Conservation (phyloP, 2,329 filamentous ascomycete species). For the Penicillium sp. region DNA sequence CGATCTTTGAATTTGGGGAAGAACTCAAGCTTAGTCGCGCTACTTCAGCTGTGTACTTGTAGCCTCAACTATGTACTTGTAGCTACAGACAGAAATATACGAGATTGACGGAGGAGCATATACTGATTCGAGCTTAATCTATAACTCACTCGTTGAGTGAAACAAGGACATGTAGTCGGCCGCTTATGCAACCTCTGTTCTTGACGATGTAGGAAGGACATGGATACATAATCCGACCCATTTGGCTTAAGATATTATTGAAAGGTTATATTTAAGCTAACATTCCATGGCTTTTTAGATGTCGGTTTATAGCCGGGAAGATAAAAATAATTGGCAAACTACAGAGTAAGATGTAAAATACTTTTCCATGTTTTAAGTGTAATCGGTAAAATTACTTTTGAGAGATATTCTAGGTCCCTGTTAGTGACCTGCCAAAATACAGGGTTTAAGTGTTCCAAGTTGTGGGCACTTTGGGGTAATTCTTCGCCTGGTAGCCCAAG, state of each 20-base stretch:
- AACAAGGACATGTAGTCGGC: neutral
- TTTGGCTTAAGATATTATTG: neutral
- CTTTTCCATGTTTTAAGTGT: too few relatives aligned
- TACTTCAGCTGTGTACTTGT: neutral
- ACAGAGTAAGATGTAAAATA: neutral
- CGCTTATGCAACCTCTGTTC: neutral
- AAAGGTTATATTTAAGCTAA: neutral
- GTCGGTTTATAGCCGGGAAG: neutral
- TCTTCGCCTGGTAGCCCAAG: conserved; percentile 57
- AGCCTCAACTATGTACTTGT: neutral
- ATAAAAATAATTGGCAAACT: neutral
- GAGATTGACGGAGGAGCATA: neutral
- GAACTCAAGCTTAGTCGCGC: neutral
- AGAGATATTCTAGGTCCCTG: neutral
- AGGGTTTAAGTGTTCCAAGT: conserved; percentile 51
- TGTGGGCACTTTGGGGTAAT: conserved; percentile 64
- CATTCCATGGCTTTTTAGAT: neutral
- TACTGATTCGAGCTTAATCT: neutral
- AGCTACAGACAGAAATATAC: neutral
- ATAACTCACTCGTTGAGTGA: neutral
- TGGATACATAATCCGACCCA: neutral
- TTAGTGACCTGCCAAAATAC: neutral
- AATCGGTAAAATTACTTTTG: neutral
- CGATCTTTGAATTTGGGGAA: neutral
- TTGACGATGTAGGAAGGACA: neutral